Conservation (phyloP, 495 filamentous ascomycete species). For the Hypoxylon lenormandii region DNA sequence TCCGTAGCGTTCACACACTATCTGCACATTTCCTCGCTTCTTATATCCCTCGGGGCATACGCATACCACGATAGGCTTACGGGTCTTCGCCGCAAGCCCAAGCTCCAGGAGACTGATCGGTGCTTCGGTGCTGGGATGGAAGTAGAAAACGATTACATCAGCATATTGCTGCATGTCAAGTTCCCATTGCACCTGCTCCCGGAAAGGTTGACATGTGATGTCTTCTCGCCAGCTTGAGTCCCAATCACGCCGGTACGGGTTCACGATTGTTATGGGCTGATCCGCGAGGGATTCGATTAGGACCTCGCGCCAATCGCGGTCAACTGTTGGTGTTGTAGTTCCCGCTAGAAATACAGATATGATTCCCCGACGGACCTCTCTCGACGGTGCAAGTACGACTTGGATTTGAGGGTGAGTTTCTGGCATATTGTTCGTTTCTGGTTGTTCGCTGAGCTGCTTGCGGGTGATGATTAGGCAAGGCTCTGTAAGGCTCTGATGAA, state of each 20-base stretch:
- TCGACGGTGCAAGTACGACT: conserved; percentile 51
- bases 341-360: conserved; percentile 61
- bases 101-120: conserved; percentile 66
- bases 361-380: conserved; percentile 40
- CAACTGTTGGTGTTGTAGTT: conserved; percentile 48
- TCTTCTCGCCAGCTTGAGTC: conserved; percentile 64
- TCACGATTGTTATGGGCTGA: conserved; percentile 68
- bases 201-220: conserved; percentile 57
- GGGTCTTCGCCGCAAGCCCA: conserved; percentile 61
- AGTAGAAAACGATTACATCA: conserved; percentile 68
- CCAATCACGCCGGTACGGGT: conserved; percentile 69
- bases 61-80: conserved; percentile 66
- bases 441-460: background rate
- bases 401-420: conserved; percentile 43
- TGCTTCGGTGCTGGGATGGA: conserved; percentile 59
- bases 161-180: conserved; percentile 65
- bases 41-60: conserved; percentile 64
- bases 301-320: conserved; percentile 57
- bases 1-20: conserved; percentile 63
- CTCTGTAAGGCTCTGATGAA: conserved; percentile 1
- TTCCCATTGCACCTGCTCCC: conserved; percentile 70
- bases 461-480: conserved; percentile 7
- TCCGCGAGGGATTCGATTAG: conserved; percentile 52
- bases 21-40: conserved; percentile 68
- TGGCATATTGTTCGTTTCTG: conserved; percentile 18